Percentiles rank a stretch among this genome's conserved stretches.
These are phyloP conservation scores for Anastatica hierochuntica DNA, from an alignment of 345 rosid genomes.

Conservation along the genomic window DNA sequence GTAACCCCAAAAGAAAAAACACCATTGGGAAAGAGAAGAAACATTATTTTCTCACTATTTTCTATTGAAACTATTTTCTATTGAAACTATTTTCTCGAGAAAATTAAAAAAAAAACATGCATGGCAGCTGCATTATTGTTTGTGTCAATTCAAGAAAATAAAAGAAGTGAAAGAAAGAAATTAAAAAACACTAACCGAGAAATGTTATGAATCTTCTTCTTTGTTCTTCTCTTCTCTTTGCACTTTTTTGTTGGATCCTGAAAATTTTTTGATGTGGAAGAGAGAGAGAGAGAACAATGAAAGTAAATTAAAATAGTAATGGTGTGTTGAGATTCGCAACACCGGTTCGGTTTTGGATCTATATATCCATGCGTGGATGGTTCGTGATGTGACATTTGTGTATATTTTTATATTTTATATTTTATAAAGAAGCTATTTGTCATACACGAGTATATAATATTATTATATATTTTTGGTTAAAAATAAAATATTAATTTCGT, in stretches of 20 bases:
- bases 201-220: neutral
- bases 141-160: neutral
- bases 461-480: neutral
- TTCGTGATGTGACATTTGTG: slow-evolving; percentile 8
- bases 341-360: slow-evolving; percentile 11
- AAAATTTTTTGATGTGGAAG: neutral
- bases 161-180: neutral
- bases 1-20: neutral
- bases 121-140: too few species aligned
- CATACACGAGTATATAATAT: too few species aligned
- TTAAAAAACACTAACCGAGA: neutral
- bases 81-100: too few species aligned
- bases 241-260: neutral
- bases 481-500: too few species aligned
- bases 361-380: slow-evolving; percentile 6
- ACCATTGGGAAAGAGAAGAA: too few species aligned
- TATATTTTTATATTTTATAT: neutral
- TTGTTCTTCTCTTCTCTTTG: neutral
- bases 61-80: neutral
- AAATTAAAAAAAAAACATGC: too few species aligned
- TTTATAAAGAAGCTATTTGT: too few species aligned
- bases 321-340: slow-evolving; percentile 2
- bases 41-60: neutral
- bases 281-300: neutral
- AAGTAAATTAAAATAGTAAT: neutral